A percentile compares a stretch with the other conserved stretches of the same genome.
These are phyloP conservation scores for Bacterosira constricta DNA, from an alignment of 108 stramenopile species.

Conservation along the genomic window DNA sequence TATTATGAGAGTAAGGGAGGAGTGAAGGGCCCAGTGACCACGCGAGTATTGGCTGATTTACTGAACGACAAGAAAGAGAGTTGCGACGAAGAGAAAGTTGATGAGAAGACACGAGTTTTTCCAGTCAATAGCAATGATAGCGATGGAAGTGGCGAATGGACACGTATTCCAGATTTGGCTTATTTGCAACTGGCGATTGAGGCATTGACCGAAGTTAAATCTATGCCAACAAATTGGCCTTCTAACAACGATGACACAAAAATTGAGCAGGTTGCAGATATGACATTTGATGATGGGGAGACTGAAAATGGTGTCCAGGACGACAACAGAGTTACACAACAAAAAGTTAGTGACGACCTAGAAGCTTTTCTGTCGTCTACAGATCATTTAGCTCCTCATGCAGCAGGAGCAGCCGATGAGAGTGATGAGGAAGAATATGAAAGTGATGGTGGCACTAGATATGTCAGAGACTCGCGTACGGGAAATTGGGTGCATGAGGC, in stretches of 20 bases:
- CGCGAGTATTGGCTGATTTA: conserved; percentile 48
- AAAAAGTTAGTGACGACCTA: conserved; percentile 52
- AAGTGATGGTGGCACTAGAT: conserved; percentile 79
- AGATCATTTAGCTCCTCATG: conserved; percentile 37
- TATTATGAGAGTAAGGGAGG: conserved; percentile 53
- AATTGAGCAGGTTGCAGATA: neutral
- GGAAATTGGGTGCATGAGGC: conserved; percentile 81
- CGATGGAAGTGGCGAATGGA: conserved; percentile 58
- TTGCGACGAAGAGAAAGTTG: neutral
- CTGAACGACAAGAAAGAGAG: neutral
- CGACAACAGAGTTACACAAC: neutral
- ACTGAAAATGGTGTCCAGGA: neutral
- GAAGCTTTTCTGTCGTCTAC: conserved; percentile 71
- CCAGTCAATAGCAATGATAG: conserved; percentile 20
- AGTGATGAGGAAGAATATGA: conserved; percentile 76
- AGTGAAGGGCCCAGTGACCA: conserved; percentile 55
- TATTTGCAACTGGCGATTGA: conserved; percentile 57
- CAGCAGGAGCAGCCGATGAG: conserved; percentile 42
- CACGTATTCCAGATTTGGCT: conserved; percentile 34
- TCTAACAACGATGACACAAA: neutral
- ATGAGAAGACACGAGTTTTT: conserved; percentile 11
- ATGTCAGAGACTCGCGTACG: conserved; percentile 64
- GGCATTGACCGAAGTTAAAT: conserved; percentile 49
- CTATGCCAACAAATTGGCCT: conserved; percentile 18
- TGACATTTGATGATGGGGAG: neutral